Base-by-base conservation (phyloP, 2,329 filamentous ascomycete genomes). In the Scolecobasidium constrictum region DNA sequence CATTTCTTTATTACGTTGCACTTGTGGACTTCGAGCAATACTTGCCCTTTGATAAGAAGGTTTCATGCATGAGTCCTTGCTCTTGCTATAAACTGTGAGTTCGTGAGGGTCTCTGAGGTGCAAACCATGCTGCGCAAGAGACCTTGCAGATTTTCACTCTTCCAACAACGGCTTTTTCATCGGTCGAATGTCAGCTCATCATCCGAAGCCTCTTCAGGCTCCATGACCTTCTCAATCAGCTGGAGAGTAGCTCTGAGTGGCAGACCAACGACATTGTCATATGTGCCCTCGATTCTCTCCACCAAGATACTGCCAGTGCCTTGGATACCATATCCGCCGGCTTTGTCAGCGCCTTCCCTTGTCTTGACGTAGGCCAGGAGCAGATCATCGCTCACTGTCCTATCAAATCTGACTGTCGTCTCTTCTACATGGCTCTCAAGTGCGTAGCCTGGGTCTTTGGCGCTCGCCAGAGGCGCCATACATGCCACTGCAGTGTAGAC, bases 251-350 rank as follows among this genome's bases (percentile, higher is more conserved):
- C 74, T 52, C 86, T 75, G 49, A 96, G 71, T 5, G 92, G 92
- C 60, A 98, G 60, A 0, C 92, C 92, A 20, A 98, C 80, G 1
- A 96, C 92, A 61, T 96, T 96, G 67, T 98, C 92, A 54, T 86
- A 85, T 43, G 78, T 79, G 9, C 92, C 92, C 49, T 94, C 85
- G 50, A 98, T 83, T 61, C 74, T 82, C 60, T 95, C 87, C 11
- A 98, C 79, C 45, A 98, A 63, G 58, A 95, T 79, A 6, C 84
- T 82, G 2, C 85, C 92, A 9, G 90, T 69, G 0, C 90, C 92
- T 63, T 98, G 92, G 42, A 98, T 76, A 1, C 86, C 92, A 62
- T 98, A 98, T 0, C 92, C 92, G 2, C 92, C 92, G 0, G 92
- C 92, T 69, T 96, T 98, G 62, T 96, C 92, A 9, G 78, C 87